Base-by-base conservation (phyloP, 352 stramenopile genomes). In the Phytophthora nicotianae region DNA sequence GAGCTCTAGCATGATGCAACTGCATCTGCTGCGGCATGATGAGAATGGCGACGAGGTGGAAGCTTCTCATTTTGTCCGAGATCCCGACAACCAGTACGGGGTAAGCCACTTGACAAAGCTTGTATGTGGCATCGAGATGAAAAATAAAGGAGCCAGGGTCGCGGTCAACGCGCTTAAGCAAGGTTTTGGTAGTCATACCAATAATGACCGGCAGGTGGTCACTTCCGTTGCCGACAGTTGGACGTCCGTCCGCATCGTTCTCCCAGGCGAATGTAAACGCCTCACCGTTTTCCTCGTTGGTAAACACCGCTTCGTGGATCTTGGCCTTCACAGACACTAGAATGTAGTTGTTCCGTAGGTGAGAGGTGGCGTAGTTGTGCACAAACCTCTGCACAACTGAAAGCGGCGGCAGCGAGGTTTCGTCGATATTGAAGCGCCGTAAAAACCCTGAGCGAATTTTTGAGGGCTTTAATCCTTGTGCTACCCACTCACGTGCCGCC, bases 41-140 rank as follows among this genome's bases (percentile, higher is more conserved):
- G 14, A 65, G 40, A 26, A 74, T 53, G 0, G 48, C 54, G 1
- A 67, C 45, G 0, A 61, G 53, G 21, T 75, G 62, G 33, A 72
- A 70, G 26, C 26, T 32, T 32, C 26, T 32, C 26, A 32, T 32
- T 32, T 40, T n/a, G n/a, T n/a, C n/a, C n/a, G n/a, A n/a, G n/a
- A n/a, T n/a, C 24, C 38, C 16, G 16, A 52, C 46, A 16, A 26
- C 2, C 9, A 10, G 17, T 14, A 37, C 32, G 14, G 42, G 26
- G n/a, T 40, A 40, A 6, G 7, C 23, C 14, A 38, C 45, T 38
- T 50, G 43, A 37, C 27, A 35, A 4, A 58, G 14, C 48, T 70
- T 67, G 51, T 59, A 74, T 3, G 66, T 74, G 0, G 61, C 51
- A 24, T 74, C 58, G 11, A 74, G 29, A 19, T 74, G 59, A 20